A percentile compares a stretch with the other conserved stretches of the same genome.
phyloP scores from a whole-genome alignment of 1,139 yeast species.

The Blastobotrys elegans region DNA sequence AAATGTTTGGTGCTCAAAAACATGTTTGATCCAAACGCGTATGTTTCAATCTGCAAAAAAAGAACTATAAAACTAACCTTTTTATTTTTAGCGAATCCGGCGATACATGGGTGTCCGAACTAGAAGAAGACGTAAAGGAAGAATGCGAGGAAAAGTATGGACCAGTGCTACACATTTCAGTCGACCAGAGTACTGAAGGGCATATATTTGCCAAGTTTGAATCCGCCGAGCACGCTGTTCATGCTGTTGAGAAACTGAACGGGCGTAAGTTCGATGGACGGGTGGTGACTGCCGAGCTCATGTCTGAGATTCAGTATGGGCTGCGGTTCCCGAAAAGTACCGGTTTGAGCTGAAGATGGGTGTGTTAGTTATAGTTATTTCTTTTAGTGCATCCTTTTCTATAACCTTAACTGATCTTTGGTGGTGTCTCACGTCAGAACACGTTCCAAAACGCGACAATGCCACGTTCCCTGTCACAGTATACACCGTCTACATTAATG shows the following conservation, averaged over 20 bases:
- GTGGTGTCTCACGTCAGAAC: no score
- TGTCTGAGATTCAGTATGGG: slow-evolving; percentile 35
- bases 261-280: slow-evolving; percentile 39
- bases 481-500: no score
- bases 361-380: no score
- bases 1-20: slow-evolving; percentile 33
- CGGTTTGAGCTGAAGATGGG: not conserved
- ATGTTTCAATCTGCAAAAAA: slow-evolving; percentile 17
- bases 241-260: slow-evolving; percentile 34
- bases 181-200: slow-evolving; percentile 31
- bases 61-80: slow-evolving; percentile 5
- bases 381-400: no score
- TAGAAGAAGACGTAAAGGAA: slow-evolving; percentile 36
- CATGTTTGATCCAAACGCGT: slow-evolving; percentile 37
- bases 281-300: slow-evolving; percentile 30
- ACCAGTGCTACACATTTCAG: slow-evolving; percentile 32
- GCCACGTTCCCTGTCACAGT: no score
- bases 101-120: slow-evolving; percentile 34
- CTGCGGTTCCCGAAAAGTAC: slow-evolving; percentile 12
- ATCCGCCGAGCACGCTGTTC: slow-evolving; percentile 27
- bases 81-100: slow-evolving; percentile 32
- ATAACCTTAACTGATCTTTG: no score
- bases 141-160: slow-evolving; percentile 40
- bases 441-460: no score
- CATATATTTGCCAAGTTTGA: slow-evolving; percentile 36